phyloP scores from a whole-genome alignment of 352 stramenopile species.

The Pythium pyrilobum region DNA sequence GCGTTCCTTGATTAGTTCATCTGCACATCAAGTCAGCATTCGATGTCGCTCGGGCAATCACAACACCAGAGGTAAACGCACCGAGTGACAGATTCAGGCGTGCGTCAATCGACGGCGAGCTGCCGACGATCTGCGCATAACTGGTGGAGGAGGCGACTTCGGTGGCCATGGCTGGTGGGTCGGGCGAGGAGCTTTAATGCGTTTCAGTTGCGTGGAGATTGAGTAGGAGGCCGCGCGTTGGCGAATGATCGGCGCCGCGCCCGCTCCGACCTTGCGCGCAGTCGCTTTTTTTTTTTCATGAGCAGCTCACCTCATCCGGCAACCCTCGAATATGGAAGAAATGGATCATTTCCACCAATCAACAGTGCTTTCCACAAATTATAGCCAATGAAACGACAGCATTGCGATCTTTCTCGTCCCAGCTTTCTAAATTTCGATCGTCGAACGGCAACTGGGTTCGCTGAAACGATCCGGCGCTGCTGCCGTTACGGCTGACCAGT shows the following conservation, averaged over 20 bases:
- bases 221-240: conserved; percentile 1
- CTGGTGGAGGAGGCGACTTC: not conserved
- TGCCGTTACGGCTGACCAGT: conserved; percentile 52
- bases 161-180: not conserved
- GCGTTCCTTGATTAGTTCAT: conserved; percentile 70
- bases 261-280: not conserved
- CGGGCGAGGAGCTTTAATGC: not conserved
- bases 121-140: conserved; percentile 2
- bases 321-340: conserved; percentile 16
- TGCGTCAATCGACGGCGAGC: conserved; percentile 16
- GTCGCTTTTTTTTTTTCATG: not conserved
- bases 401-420: conserved; percentile 3
- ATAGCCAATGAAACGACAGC: conserved; percentile 2
- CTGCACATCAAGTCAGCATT: conserved; percentile 9
- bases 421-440: conserved; percentile 14
- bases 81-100: conserved; percentile 21
- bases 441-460: conserved; percentile 5
- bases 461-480: not conserved
- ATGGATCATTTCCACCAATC: conserved; percentile 7
- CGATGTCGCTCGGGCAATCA: not conserved
- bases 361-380: not conserved
- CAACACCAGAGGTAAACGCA: not conserved
- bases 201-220: not conserved
- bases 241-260: conserved; percentile 1
- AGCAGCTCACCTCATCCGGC: not conserved